Percentiles rank a stretch among this genome's conserved stretches.
These are phyloP conservation scores for Aspergillus tanneri DNA, from an alignment of 2,329 filamentous ascomycete species.

Conservation along the genomic window DNA sequence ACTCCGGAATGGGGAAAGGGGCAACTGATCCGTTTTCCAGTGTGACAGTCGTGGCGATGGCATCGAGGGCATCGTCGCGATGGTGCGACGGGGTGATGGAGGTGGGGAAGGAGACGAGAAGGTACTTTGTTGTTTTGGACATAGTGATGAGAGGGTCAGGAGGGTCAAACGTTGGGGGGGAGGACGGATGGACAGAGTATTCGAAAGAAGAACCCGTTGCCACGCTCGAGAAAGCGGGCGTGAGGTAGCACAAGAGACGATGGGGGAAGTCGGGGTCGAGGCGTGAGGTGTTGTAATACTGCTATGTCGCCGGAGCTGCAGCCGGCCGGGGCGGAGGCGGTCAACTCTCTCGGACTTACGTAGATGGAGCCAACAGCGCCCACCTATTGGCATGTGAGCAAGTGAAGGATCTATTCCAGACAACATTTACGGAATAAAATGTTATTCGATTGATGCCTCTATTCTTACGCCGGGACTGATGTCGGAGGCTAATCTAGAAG, in stretches of 20 bases:
- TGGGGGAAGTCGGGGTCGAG: constrained; percentile 1
- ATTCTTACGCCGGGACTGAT: too few species aligned
- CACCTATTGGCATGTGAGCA: too few species aligned
- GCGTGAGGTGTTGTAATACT: constrained; percentile 1
- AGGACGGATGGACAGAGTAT: background rate
- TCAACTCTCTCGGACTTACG: too few species aligned
- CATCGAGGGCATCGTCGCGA: constrained; percentile 75
- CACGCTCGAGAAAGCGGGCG: constrained; percentile 27
- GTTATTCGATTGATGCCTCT: too few species aligned
- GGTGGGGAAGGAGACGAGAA: constrained; percentile 85
- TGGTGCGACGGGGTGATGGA: constrained; percentile 80
- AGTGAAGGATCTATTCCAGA: too few species aligned
- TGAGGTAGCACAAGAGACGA: constrained; percentile 7
- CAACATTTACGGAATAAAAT: too few species aligned
- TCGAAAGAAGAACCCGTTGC: constrained; percentile 18
- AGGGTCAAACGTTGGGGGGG: background rate
- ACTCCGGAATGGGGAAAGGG: constrained; percentile 81
- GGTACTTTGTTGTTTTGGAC: constrained; percentile 63
- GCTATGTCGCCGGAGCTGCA: constrained; percentile 2
- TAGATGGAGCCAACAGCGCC: too few species aligned
- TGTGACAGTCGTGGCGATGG: constrained; percentile 69
- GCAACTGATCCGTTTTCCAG: constrained; percentile 72
- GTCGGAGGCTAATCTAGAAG: too few species aligned
- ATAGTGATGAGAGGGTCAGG: constrained; percentile 27
- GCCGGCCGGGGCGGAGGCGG: constrained; percentile 5